Base-by-base conservation (phyloP, 345 rosid species). In the Moringa oleifera region DNA sequence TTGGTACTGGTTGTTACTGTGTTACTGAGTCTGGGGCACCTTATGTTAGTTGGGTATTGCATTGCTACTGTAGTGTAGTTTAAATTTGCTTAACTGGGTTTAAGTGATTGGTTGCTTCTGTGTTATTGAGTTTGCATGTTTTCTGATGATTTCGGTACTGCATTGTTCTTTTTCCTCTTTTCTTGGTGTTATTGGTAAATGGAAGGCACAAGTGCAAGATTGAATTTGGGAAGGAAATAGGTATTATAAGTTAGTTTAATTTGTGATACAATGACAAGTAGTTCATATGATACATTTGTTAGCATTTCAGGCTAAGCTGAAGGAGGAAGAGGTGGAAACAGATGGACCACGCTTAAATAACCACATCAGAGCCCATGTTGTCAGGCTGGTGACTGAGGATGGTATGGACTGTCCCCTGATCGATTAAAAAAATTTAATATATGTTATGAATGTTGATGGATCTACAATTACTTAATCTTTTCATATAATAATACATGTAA, bases 301-400 rank as follows among this genome's bases (percentile, higher is more conserved):
- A 55, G 37, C 18, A 24, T 78, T 63, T 55, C 74, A 77, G 84
- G 81, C 63, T 53, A 72, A 51, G 71, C 62, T 36, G 57, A 81
- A 68, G 57, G 63, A 76, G 69, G 81, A 75, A 25, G 79, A 77
- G 50, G 49, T 65, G 71, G 67, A 53, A 19, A 20, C 33, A 2
- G 31, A 11, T 50, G 80, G 73, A 45, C 71, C 66, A 0, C 69
- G 75, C 6, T 68, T 87, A 49, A 87, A 87, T 65, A 77, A 72
- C 23, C 56, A 84, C 53, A 84, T 87, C 41, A 65, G 41, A 23
- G 82, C 77, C 36, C 64, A 13, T 18, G 20, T 52, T 68, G 76
- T 87, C 24, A 73, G 93, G 74, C 74, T 87, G 22, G 90, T 84
- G 51, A 57, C 25, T 7, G 90, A 75, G 6, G 81, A 80, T 37